phyloP scores from a whole-genome alignment of 2,329 filamentous ascomycete genomes.

The Claviceps sp. region DNA sequence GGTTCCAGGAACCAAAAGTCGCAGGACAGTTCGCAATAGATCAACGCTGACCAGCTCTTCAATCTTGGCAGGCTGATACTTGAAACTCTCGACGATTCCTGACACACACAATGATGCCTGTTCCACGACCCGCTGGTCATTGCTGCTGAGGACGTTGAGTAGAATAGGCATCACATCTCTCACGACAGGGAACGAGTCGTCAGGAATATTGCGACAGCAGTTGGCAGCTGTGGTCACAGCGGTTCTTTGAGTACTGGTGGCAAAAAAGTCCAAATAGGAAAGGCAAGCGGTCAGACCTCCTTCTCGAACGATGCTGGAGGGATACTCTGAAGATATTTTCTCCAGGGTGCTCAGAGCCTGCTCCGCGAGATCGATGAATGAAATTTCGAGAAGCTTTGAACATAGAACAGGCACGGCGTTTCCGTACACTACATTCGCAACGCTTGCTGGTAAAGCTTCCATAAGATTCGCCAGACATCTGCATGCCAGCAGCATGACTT shows the following conservation, averaged over 20 bases:
- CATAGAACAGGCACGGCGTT: constrained; percentile 89
- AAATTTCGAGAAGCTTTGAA: constrained; percentile 88
- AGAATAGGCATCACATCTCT: constrained; percentile 94
- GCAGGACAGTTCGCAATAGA: constrained; percentile 69
- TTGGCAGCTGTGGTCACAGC: constrained; percentile 96
- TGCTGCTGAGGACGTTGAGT: constrained; percentile 79
- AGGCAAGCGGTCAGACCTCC: constrained; percentile 92
- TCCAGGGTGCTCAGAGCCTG: constrained; percentile 93
- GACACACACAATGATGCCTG: constrained; percentile 93
- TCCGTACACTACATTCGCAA: constrained; percentile 94
- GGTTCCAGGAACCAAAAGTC: constrained; percentile 80
- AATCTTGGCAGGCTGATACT: constrained; percentile 71
- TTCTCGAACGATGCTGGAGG: constrained; percentile 86
- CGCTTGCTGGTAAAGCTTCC: constrained; percentile 87
- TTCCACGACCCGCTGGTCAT: constrained; percentile 91
- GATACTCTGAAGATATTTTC: constrained; percentile 95
- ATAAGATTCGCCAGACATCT: constrained; percentile 93
- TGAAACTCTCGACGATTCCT: constrained; percentile 93
- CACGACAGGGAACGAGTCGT: constrained; percentile 84
- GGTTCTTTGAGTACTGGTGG: constrained; percentile 90
- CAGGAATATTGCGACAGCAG: constrained; percentile 91
- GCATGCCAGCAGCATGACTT: constrained; percentile 94
- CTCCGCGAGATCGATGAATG: constrained; percentile 94
- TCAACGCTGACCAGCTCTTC: constrained; percentile 87
- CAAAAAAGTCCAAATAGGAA: constrained; percentile 93